Evolutionary conservation across 805 yeast species (phyloP).

Genomic region (Grigorovia transvaalensis): DNA sequence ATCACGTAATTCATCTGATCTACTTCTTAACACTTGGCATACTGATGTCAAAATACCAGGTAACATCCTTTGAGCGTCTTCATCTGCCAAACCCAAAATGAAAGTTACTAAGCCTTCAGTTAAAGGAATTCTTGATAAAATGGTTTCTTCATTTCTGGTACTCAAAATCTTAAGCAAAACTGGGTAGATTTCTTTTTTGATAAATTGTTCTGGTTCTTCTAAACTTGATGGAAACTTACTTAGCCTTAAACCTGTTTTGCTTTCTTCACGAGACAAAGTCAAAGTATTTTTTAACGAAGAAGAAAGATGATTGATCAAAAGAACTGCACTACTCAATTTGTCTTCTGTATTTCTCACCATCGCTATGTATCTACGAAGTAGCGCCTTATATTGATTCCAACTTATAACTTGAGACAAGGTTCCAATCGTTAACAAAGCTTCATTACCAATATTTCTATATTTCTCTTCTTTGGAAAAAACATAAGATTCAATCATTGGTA

Average conservation of each 20-base stretch:
- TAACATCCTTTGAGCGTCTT: conserved; percentile 44
- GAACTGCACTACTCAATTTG: conserved; percentile 45
- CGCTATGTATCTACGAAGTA: conserved; percentile 56
- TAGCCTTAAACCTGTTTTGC: conserved; percentile 11
- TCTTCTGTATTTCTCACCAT: conserved; percentile 38
- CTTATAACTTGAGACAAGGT: conserved; percentile 45
- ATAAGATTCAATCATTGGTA: conserved; percentile 80
- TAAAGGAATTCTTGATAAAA: conserved; percentile 63
- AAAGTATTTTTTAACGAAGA: conserved; percentile 36
- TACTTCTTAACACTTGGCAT: conserved; percentile 81
- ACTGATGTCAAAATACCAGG: conserved; percentile 78
- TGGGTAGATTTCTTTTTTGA: conserved; percentile 50
- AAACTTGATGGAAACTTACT: conserved; percentile 30
- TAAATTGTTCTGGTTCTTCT: conserved; percentile 35
- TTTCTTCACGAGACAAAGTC: conserved; percentile 12
- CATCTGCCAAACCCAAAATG: conserved; percentile 49
- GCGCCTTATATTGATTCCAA: conserved; percentile 74
- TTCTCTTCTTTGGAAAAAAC: conserved; percentile 52
- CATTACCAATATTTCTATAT: conserved; percentile 51
- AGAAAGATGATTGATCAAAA: conserved; percentile 48
- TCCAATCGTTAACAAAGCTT: conserved; percentile 54
- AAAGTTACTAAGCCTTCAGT: conserved; percentile 71
- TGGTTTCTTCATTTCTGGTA: conserved; percentile 67
- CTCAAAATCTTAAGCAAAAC: conserved; percentile 49
- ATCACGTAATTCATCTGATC: conserved; percentile 82